A percentile compares a stretch with the other conserved stretches of the same genome.
These are phyloP conservation scores for Mrakiaceae sp. DNA, from an alignment of 1,284 basidiomycete species.

Conservation along the genomic window DNA sequence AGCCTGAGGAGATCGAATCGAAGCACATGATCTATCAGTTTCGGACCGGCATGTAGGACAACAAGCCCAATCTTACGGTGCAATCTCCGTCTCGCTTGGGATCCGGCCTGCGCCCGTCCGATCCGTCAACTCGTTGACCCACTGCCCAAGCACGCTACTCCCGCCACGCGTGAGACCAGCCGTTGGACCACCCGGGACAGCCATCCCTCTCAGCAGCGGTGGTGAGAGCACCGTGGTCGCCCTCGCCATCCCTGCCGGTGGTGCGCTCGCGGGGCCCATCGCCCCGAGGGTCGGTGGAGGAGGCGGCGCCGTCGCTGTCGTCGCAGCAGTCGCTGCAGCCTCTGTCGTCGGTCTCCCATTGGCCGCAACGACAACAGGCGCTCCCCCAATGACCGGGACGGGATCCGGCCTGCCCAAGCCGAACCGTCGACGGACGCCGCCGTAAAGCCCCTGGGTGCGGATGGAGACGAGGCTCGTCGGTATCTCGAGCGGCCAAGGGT, in stretches of 20 bases:
- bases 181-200: too few relatives aligned
- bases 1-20: neutral
- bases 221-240: too few relatives aligned
- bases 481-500: neutral
- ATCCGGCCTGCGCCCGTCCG: neutral
- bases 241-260: too few relatives aligned
- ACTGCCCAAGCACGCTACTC: neutral
- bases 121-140: slow-evolving; percentile 1
- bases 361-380: neutral
- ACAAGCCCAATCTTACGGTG: neutral
- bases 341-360: neutral
- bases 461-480: neutral
- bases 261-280: too few relatives aligned
- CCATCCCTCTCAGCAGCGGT: too few relatives aligned
- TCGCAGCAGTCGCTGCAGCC: neutral
- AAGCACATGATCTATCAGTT: neutral
- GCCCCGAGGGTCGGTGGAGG: neutral
- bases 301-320: neutral
- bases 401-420: too few relatives aligned
- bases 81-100: neutral
- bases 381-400: neutral
- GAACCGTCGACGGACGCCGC: too few relatives aligned
- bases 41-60: neutral
- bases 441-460: too few relatives aligned
- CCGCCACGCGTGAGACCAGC: neutral